Conservation (phyloP, 2,329 filamentous ascomycete species). For the Calonectria montana region DNA sequence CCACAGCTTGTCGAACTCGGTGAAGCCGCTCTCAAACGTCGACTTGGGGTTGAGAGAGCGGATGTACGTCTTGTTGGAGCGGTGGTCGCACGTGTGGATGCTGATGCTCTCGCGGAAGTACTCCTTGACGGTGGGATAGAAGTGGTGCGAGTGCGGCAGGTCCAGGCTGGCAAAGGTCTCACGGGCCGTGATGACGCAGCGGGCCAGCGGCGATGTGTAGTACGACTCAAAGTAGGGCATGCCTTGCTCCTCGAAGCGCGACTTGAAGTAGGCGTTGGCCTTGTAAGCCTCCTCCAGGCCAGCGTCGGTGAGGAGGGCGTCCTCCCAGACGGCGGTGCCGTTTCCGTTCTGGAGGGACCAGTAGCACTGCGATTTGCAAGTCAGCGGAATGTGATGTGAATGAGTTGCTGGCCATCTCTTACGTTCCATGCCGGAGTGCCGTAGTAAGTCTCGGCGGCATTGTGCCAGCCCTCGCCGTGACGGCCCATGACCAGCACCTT, state of each 20-base stretch:
- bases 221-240: constrained; percentile 73
- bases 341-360: constrained; percentile 75
- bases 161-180: constrained; percentile 68
- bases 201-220: constrained; percentile 72
- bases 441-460: constrained; percentile 72
- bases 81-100: constrained; percentile 75
- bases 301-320: constrained; percentile 68
- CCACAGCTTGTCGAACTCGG: constrained; percentile 64
- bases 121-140: constrained; percentile 72
- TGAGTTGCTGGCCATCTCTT: constrained; percentile 39
- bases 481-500: constrained; percentile 76
- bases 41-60: constrained; percentile 62
- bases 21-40: constrained; percentile 70
- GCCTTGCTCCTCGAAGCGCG: constrained; percentile 61
- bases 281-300: constrained; percentile 68
- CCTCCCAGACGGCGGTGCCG: constrained; percentile 70
- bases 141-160: constrained; percentile 62
- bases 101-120: constrained; percentile 73
- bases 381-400: too few relatives aligned
- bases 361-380: constrained; percentile 61
- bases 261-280: constrained; percentile 69
- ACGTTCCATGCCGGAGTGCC: constrained; percentile 78
- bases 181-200: constrained; percentile 72
- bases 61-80: constrained; percentile 67
- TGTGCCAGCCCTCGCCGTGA: constrained; percentile 76